A percentile compares a stretch with the other conserved stretches of the same genome.
phyloP scores from a whole-genome alignment of 257 asterid species.

The Solanum pennellii region DNA sequence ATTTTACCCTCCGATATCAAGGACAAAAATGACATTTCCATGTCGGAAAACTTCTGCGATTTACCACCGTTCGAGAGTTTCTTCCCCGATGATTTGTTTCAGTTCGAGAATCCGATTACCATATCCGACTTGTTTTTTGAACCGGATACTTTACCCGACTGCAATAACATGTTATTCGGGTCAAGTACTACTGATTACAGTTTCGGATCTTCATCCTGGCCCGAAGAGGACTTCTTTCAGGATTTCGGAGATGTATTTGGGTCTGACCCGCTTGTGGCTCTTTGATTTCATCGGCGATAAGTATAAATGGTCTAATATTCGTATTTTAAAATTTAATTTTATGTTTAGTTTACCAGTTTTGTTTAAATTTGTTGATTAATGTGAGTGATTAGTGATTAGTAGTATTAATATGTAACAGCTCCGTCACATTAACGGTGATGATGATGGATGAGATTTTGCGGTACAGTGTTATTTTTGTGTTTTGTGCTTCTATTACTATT shows the following conservation, averaged over 20 bases:
- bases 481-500: not conserved
- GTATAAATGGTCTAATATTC: not conserved
- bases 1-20: not conserved
- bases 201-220: slow-evolving; percentile 28
- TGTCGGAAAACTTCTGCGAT: slow-evolving; percentile 20
- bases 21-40: slow-evolving; percentile 1
- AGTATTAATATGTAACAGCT: not conserved
- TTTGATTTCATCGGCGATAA: slow-evolving; percentile 13
- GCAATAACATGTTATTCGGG: slow-evolving; percentile 26
- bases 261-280: slow-evolving; percentile 73
- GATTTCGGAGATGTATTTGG: slow-evolving; percentile 80
- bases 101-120: slow-evolving; percentile 33
- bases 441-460: slow-evolving; percentile 11
- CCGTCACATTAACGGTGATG: slow-evolving; percentile 25
- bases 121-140: slow-evolving; percentile 50
- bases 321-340: not conserved
- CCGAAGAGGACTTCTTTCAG: slow-evolving; percentile 46
- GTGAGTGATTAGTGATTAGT: not conserved
- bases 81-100: slow-evolving; percentile 36
- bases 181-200: slow-evolving; percentile 23
- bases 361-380: not conserved
- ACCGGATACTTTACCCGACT: slow-evolving; percentile 21
- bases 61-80: slow-evolving; percentile 17
- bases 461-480: slow-evolving; percentile 20
- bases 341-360: not conserved